These are phyloP conservation scores for Aureobasidium pullulans DNA, from an alignment of 2,329 filamentous ascomycete species.

Conservation along the genomic window DNA sequence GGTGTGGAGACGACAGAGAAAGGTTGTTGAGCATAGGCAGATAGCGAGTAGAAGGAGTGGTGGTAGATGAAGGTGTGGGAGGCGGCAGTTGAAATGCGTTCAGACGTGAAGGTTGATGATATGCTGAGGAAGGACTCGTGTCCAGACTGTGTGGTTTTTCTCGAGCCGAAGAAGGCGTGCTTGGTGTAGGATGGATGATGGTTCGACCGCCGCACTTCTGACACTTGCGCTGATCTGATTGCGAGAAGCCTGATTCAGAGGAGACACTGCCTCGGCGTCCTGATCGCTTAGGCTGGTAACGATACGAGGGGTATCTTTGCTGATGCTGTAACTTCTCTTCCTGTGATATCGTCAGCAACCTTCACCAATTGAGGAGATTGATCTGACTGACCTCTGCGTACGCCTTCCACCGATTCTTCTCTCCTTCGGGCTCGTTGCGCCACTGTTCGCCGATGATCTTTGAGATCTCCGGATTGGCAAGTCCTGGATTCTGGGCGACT, in stretches of 20 bases:
- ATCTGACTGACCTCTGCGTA: slow-evolving; percentile 62
- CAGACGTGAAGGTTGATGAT: slow-evolving; percentile 2
- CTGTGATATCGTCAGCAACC: slow-evolving; percentile 30
- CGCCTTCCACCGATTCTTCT: slow-evolving; percentile 79
- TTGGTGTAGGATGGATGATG: slow-evolving; percentile 33
- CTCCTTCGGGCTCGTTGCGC: slow-evolving; percentile 65
- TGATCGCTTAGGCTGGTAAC: slow-evolving; percentile 71
- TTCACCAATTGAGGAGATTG: not conserved
- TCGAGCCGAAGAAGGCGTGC: slow-evolving; percentile 21
- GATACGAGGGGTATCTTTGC: slow-evolving; percentile 84
- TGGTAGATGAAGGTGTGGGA: slow-evolving; percentile 24
- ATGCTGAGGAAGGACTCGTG: slow-evolving; percentile 11
- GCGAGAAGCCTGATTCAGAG: slow-evolving; percentile 15
- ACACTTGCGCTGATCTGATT: slow-evolving; percentile 47
- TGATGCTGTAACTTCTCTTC: slow-evolving; percentile 87
- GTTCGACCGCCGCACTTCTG: slow-evolving; percentile 64
- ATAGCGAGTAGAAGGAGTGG: slow-evolving; percentile 29
- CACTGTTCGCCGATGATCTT: slow-evolving; percentile 95
- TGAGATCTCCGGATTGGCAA: slow-evolving; percentile 92
- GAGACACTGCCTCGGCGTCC: slow-evolving; percentile 37
- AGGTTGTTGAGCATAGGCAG: slow-evolving; percentile 29
- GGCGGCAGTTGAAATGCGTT: slow-evolving; percentile 19
- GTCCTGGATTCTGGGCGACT: slow-evolving; percentile 72
- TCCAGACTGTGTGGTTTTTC: not conserved
- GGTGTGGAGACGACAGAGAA: slow-evolving; percentile 28